Evolutionary conservation across 2,329 filamentous ascomycete species (phyloP), one percentile per base, ranked within the genome.

Genomic region (Stylonectria norvegica): DNA sequence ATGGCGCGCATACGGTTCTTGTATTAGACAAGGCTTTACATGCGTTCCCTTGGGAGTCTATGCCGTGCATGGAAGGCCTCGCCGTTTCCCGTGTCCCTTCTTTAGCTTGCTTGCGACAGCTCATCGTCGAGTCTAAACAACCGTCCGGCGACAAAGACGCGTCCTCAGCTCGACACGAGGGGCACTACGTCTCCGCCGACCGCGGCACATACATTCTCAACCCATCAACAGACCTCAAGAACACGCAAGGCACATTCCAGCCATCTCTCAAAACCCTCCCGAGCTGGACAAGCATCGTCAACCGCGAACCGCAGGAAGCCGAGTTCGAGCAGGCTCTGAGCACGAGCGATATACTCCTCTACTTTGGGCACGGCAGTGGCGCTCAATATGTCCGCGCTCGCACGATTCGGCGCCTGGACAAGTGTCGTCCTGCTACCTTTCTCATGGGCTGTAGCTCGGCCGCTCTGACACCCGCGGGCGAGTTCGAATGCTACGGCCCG

Each of bases 371-470:
- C 67, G 93, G 93, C 45, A 91, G 87, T 50, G 93, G 91, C 16
- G 87, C 88, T 19, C 93, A 98, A 65, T 98, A 95, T 65, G 89
- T 98, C 42, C 85, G 90, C 20, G 83, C 86, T 10, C 81, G 88
- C 52, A 87, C 87, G 2, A 81, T 98, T 50, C 85, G 88, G 39
- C 82, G 81, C 43, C 76, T 97, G 10, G 79, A 83, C 11, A 81
- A 77, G 44, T 95, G 89, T 65, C 69, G 66, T 33, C 86, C 89
- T 1, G 83, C 86, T 1, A 82, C 89, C 0, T 84, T 96, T 59
- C 79, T 98, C 12, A 95, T 98, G 83, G 93, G 93, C 28, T 98
- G 93, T 66, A 90, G 85, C 58, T 95, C 88, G 31, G 91, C 87
- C 1, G 81, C 83, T 19, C 75, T 97, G 36, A 65, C 60, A 1